Conservation (phyloP, 2,329 filamentous ascomycete species). For the Colletotrichum tanaceti region DNA sequence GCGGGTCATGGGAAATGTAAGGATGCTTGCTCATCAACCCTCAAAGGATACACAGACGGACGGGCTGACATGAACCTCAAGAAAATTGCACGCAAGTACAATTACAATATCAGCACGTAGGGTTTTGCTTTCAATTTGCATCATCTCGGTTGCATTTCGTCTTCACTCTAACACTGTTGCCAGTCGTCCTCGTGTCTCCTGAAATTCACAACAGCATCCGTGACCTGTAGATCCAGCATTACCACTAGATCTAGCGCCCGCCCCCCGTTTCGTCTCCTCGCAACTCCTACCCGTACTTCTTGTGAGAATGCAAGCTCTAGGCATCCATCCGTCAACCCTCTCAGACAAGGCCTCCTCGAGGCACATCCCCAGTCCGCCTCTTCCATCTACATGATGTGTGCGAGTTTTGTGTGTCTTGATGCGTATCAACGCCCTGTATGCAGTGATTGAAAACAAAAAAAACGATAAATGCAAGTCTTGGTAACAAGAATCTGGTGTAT, state of each 20-base stretch:
- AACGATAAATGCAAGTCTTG: constrained; percentile 40
- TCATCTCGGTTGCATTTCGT: constrained; percentile 33
- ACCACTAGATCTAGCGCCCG: constrained; percentile 21
- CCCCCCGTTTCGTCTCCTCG: constrained; percentile 4
- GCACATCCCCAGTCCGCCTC: constrained; percentile 10
- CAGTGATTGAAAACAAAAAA: constrained; percentile 35
- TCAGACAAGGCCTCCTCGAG: constrained; percentile 1
- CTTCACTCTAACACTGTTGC: constrained; percentile 4
- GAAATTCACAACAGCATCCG: constrained; percentile 29
- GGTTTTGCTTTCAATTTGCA: constrained; percentile 32
- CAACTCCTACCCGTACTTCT: constrained; percentile 21
- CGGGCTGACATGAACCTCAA: constrained; percentile 5
- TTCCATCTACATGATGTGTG: constrained; percentile 37
- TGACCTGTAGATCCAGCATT: constrained; percentile 30
- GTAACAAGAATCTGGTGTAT: constrained; percentile 34
- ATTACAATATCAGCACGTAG: not conserved
- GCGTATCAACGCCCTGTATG: constrained; percentile 39
- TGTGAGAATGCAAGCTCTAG: constrained; percentile 32
- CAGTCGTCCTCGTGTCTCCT: constrained; percentile 33
- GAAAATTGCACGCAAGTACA: constrained; percentile 3
- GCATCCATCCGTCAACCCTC: constrained; percentile 16
- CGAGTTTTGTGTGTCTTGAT: constrained; percentile 39
- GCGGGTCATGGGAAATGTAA: constrained; percentile 24
- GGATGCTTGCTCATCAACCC: constrained; percentile 1
- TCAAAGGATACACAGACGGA: not conserved